Evolutionary conservation across 2,329 filamentous ascomycete genomes (phyloP).

Genomic region (Colletotrichum destructivum): DNA sequence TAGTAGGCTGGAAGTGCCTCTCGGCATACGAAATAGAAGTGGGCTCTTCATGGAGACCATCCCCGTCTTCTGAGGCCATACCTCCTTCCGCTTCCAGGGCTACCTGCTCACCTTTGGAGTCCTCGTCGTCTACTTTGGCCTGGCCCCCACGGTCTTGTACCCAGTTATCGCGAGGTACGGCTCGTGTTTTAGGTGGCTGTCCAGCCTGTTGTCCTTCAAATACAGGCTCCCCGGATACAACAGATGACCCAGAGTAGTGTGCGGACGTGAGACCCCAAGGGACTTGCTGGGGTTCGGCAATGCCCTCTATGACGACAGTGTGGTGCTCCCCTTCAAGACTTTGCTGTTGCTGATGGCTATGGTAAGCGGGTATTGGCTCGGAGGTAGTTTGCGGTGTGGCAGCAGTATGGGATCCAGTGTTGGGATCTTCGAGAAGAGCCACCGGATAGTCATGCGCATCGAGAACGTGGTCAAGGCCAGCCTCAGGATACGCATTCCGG

Average conservation of each 20-base stretch:
- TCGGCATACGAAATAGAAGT: constrained; percentile 24
- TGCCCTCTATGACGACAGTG: constrained; percentile 25
- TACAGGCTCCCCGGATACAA: background rate
- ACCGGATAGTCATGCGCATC: constrained; percentile 26
- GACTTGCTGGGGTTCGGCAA: constrained; percentile 35
- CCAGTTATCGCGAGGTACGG: constrained; percentile 19
- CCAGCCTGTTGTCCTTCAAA: background rate
- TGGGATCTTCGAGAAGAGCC: constrained; percentile 29
- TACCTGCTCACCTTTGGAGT: constrained; percentile 20
- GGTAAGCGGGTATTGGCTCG: constrained; percentile 17
- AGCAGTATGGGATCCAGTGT: constrained; percentile 15
- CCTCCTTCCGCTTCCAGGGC: constrained; percentile 31
- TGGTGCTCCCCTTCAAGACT: constrained; percentile 13
- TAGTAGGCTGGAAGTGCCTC: constrained; percentile 19
- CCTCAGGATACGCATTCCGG: constrained; percentile 29
- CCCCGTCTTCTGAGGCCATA: constrained; percentile 23
- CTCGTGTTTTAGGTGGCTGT: constrained; percentile 3
- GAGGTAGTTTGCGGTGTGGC: constrained; percentile 9
- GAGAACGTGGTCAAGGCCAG: constrained; percentile 24
- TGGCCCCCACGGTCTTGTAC: constrained; percentile 10
- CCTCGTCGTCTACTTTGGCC: constrained; percentile 1
- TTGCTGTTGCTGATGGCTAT: constrained; percentile 20
- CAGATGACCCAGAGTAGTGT: constrained; percentile 3
- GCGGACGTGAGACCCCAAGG: constrained; percentile 40
- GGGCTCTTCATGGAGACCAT: constrained; percentile 23